Conservation (phyloP, 2,329 filamentous ascomycete genomes). For the Colletotrichum filicis region DNA sequence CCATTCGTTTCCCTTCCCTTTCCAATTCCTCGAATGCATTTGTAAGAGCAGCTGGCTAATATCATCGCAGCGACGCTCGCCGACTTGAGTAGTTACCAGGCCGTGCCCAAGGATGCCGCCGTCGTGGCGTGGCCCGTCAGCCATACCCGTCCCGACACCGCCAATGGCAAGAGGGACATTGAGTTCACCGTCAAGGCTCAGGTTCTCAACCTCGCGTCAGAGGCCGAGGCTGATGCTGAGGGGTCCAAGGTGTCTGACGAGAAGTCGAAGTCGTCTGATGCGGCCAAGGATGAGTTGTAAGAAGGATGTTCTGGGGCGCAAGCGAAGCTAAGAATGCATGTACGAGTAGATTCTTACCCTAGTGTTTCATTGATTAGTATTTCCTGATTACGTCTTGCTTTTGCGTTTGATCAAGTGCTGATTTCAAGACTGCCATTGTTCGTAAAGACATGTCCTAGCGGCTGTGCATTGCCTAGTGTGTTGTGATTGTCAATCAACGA, state of each 20-base stretch:
- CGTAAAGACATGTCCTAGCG: not conserved
- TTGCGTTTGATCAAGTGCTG: not conserved
- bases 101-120: constrained; percentile 39
- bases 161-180: constrained; percentile 40
- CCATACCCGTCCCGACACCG: constrained; percentile 41
- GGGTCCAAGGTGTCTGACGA: not conserved
- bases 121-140: constrained; percentile 45
- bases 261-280: not conserved
- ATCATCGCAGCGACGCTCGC: constrained; percentile 30
- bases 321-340: not conserved
- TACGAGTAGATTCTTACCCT: not conserved
- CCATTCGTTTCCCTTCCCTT: not conserved
- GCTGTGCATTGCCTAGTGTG: not conserved
- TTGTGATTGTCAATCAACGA: not conserved
- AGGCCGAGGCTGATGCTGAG: constrained; percentile 2
- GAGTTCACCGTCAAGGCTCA: constrained; percentile 46
- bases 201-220: constrained; percentile 37
- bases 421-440: not conserved
- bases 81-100: constrained; percentile 43
- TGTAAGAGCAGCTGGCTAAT: not conserved
- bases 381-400: not conserved
- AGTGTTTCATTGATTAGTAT: not conserved
- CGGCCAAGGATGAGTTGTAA: constrained; percentile 25
- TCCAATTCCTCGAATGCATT: not conserved
- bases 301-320: not conserved